Base-by-base conservation (phyloP, 1,284 basidiomycete genomes). In the Ganoderma sinense region DNA sequence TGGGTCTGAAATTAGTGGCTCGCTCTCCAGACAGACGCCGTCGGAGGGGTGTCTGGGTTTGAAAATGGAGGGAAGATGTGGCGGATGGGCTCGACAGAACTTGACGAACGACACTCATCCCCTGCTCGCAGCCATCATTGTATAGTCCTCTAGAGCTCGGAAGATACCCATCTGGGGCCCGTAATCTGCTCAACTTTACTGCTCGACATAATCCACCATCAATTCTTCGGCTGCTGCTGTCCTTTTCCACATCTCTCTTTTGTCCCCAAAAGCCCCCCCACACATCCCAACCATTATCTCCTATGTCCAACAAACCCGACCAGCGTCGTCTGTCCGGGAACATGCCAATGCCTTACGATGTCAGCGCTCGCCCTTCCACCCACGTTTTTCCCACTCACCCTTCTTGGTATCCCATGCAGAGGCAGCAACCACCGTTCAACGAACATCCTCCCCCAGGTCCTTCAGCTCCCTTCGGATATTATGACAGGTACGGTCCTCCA, bases 401-500 rank as follows among this genome's bases (percentile, higher is more conserved):
- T 64, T 69, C 69, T 48, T 64, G 69, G 62, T 68, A 71, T 71
- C 67, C 39, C 39, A 59, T 61, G 67, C 71, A 74, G 73, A 67
- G 71, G 67, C 71, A 69, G 67, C 71, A 66, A 56, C 66, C 51
- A 60, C 67, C 69, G 1, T 72, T 72, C 65, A 11, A 63, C 29
- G 73, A 74, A n/a, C 68, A 62, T 48, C 40, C 64, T 29, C 62
- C 87, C 62, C 86, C 88, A 62, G 78, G 79, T 45, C 75, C 81
- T 48, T 79, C 83, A 64, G 82, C 86, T 69, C 79, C 83, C 69
- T 82, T 78, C 69, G 65, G 74, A n/a, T 75, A 83, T 39, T 88
- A 87, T 72, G 86, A 90, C 75, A 83, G 84, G 63, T 90, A 88
- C 23, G 59, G 59, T 75, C 80, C 82, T 51, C 83, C 83, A 16